These are phyloP conservation scores for Fusarium lateritium DNA, from an alignment of 2,329 filamentous ascomycete species.

Conservation along the genomic window DNA sequence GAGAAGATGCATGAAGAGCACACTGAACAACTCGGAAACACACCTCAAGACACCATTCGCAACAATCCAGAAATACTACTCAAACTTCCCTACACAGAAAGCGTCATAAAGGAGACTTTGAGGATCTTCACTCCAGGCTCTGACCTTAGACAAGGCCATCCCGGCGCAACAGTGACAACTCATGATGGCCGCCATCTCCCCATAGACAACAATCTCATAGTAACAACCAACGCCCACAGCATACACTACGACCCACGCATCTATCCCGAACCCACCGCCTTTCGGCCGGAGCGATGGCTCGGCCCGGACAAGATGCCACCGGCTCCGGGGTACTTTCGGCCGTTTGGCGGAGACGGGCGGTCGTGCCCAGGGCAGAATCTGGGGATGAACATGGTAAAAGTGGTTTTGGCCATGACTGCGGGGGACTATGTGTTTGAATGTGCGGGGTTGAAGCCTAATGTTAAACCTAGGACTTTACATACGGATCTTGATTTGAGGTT, in stretches of 20 bases:
- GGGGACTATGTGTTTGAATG: conserved; percentile 49
- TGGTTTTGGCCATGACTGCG: conserved; percentile 45
- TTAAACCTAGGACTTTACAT: conserved; percentile 30
- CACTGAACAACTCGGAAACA: background rate
- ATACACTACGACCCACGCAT: conserved; percentile 18
- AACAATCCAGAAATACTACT: conserved; percentile 12
- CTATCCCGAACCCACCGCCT: conserved; percentile 4
- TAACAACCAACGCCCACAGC: conserved; percentile 16
- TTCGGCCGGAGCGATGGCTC: conserved; percentile 30
- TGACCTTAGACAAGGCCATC: background rate
- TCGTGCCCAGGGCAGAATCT: conserved; percentile 57
- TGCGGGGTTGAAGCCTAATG: conserved; percentile 24
- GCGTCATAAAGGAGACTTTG: conserved; percentile 20
- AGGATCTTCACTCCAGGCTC: conserved; percentile 30
- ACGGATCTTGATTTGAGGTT: conserved; percentile 47
- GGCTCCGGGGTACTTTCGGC: conserved; percentile 29
- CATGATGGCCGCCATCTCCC: conserved; percentile 11
- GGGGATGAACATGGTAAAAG: conserved; percentile 54
- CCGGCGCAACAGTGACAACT: background rate
- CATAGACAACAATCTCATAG: conserved; percentile 13
- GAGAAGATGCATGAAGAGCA: conserved; percentile 29
- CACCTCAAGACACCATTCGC: conserved; percentile 1
- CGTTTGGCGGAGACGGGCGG: conserved; percentile 57
- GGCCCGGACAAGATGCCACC: conserved; percentile 5
- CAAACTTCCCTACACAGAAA: conserved; percentile 23